Evolutionary conservation across 2,329 filamentous ascomycete genomes (phyloP).

Genomic region (Torrubiella hemipterigena): DNA sequence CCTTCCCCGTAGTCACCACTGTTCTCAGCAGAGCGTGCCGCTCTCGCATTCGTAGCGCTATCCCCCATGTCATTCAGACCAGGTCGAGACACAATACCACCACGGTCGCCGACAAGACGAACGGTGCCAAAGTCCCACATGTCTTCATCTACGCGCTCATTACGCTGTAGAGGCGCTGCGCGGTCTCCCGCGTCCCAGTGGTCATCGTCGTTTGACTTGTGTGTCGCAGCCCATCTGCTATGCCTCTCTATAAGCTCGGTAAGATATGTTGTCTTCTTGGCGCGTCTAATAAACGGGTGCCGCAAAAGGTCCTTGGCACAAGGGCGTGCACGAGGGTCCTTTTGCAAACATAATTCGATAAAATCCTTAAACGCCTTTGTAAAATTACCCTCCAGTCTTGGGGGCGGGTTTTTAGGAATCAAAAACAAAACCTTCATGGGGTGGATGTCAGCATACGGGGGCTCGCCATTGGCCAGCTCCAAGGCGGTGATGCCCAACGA

Average conservation of each 20-base stretch:
- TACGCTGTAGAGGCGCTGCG: slow-evolving; percentile 40
- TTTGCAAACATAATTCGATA: slow-evolving; percentile 69
- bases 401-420: slow-evolving; percentile 88
- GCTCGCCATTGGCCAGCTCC: slow-evolving; percentile 82
- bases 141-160: slow-evolving; percentile 59
- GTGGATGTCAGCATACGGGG: slow-evolving; percentile 91
- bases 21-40: slow-evolving; percentile 37
- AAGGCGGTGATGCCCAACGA: slow-evolving; percentile 90
- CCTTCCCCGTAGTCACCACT: slow-evolving; percentile 39
- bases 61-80: slow-evolving; percentile 66
- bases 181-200: slow-evolving; percentile 41
- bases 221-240: slow-evolving; percentile 72
- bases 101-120: slow-evolving; percentile 59
- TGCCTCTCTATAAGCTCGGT: slow-evolving; percentile 92
- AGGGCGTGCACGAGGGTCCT: slow-evolving; percentile 81
- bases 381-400: slow-evolving; percentile 68
- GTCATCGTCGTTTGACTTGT: slow-evolving; percentile 62
- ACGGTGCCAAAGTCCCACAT: slow-evolving; percentile 99
- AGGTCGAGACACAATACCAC: slow-evolving; percentile 39
- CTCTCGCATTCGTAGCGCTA: slow-evolving; percentile 65
- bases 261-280: slow-evolving; percentile 92
- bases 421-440: slow-evolving; percentile 97
- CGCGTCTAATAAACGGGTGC: slow-evolving; percentile 80
- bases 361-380: slow-evolving; percentile 78
- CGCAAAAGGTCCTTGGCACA: slow-evolving; percentile 77